Conservation (phyloP, 768 basidiomycete species). For the Cantharellus anzutake region DNA sequence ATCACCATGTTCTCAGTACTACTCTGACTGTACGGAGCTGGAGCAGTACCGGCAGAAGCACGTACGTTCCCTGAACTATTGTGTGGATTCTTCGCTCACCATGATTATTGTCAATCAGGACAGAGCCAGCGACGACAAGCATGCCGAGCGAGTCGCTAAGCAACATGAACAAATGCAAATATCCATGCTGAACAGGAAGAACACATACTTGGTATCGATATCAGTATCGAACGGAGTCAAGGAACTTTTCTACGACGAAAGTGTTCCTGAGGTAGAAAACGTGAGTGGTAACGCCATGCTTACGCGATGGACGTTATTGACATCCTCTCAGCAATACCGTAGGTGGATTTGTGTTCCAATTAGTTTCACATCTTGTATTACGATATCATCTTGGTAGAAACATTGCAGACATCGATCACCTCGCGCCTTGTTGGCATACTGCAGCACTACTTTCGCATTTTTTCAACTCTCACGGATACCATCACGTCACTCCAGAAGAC, state of each 20-base stretch:
- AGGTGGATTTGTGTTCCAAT: not conserved
- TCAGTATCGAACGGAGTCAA: constrained; percentile 51
- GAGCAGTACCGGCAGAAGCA: constrained; percentile 65
- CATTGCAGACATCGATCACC: constrained; percentile 46
- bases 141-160: constrained; percentile 51
- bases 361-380: not conserved
- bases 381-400: constrained; percentile 26
- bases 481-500: constrained; percentile 21
- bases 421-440: constrained; percentile 35
- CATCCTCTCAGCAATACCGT: constrained; percentile 6
- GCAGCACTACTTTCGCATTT: constrained; percentile 27
- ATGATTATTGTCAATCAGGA: constrained; percentile 23
- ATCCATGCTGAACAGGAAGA: constrained; percentile 70
- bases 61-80: constrained; percentile 21
- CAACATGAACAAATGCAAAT: constrained; percentile 58
- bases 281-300: constrained; percentile 24
- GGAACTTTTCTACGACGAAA: constrained; percentile 48
- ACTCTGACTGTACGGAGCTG: constrained; percentile 56
- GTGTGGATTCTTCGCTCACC: not conserved
- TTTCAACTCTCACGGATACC: constrained; percentile 28
- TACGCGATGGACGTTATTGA: constrained; percentile 1
- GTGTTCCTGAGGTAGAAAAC: constrained; percentile 50
- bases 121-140: constrained; percentile 50
- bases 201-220: constrained; percentile 52
- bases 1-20: constrained; percentile 32